A percentile compares a stretch with the other conserved stretches of the same genome.
Conservation (phyloP, 495 filamentous ascomycete species). For the Neurospora sp. region DNA sequence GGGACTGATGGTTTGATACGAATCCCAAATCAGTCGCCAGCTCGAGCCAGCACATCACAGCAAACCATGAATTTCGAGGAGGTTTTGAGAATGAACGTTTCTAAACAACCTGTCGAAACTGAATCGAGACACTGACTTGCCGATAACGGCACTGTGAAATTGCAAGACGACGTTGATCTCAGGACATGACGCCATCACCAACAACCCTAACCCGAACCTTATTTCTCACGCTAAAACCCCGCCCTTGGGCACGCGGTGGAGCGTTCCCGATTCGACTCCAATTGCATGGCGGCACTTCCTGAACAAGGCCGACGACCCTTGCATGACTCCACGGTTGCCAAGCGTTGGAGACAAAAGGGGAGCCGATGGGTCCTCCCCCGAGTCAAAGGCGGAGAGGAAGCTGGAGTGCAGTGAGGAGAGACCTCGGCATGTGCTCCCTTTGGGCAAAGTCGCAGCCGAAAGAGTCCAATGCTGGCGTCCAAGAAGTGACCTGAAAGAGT, state of each 20-base stretch:
- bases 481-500: background rate
- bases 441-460: background rate
- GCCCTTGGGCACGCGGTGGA: background rate
- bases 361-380: background rate
- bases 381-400: background rate
- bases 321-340: background rate
- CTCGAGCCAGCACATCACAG: background rate
- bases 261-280: background rate
- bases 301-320: background rate
- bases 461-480: background rate
- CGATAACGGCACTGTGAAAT: background rate
- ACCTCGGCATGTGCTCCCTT: constrained; percentile 22
- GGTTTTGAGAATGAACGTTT: background rate
- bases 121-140: background rate
- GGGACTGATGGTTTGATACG: background rate
- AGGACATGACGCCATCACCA: background rate
- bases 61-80: background rate
- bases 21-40: background rate
- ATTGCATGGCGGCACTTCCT: background rate
- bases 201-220: background rate
- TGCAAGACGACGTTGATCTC: background rate
- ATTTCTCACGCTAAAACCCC: background rate
- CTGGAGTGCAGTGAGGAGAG: background rate
- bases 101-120: too few relatives aligned
- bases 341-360: background rate